Evolutionary conservation across 1,284 basidiomycete species (phyloP), one percentile per base, ranked within the genome.

Genomic region (Fomes fomentarius): DNA sequence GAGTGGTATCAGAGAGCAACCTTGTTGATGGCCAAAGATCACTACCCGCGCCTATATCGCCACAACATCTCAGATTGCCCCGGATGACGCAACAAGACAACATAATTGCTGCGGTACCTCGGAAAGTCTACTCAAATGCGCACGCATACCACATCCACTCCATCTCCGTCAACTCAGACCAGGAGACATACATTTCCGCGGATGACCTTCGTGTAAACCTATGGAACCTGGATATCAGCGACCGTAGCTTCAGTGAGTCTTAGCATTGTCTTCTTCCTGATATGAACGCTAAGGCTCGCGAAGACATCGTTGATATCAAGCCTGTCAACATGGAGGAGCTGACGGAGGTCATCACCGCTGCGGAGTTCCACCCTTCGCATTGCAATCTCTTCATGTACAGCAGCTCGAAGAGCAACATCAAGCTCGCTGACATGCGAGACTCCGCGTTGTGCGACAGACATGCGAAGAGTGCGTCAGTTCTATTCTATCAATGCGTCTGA

Each of bases 371-470:
- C 70, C 97, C 97, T 14, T 83, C 88, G 59, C 93, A 97, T 65
- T 99, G 97, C 87, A 99, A 99, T 73, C 79, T 94, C 51, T 98
- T 99, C 78, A 98, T 98, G 92, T 99, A 99, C 75, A 99, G 96
- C 58, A 96, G 93, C 77, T 99, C 96, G 57, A 99, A 99, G 77
- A 96, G 95, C 63, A 99, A 97, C 69, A 98, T 99, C 82, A 99
- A 99, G 77, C 85, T 99, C 53, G 96, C 96, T n/a, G 97, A 99
- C 76, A 99, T 99, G 97, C 88, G 97, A 49, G 95, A 98, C 65
- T 94, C 96, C 21, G 97, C 97, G 6, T 78, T 99, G 52, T 99
- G 97, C 74, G 97, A 99, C 72, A 84, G 85, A 65, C 93, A 98
- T 66, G 94, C 96, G 38, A 99, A 99, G 82, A 89, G 96, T 98